Evolutionary conservation across 176 grass and related monocot genomes (phyloP).

Genomic region (Carex scoparia): DNA sequence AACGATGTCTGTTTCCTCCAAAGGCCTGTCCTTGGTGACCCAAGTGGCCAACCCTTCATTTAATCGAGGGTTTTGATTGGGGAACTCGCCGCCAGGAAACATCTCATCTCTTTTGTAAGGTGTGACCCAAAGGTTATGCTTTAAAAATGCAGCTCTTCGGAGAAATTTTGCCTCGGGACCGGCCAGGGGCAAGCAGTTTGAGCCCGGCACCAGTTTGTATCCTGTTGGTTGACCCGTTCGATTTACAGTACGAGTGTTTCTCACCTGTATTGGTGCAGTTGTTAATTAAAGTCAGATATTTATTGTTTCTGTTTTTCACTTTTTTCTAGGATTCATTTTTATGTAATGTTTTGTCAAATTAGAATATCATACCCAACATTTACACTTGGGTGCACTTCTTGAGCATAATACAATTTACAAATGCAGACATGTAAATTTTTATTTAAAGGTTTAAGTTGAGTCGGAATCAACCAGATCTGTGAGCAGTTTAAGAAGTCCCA

Average conservation of each 20-base stretch:
- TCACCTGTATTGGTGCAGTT: slow-evolving; percentile 46
- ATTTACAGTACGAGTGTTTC: slow-evolving; percentile 89
- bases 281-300: not conserved
- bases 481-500: not conserved
- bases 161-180: slow-evolving; percentile 82
- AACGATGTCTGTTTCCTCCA: slow-evolving; percentile 94
- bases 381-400: not conserved
- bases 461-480: not conserved
- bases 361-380: not conserved
- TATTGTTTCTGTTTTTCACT: not conserved
- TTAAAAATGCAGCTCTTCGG: slow-evolving; percentile 89
- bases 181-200: slow-evolving; percentile 72
- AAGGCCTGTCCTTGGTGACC: slow-evolving; percentile 82
- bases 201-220: slow-evolving; percentile 89
- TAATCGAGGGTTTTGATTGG: slow-evolving; percentile 91
- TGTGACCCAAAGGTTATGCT: slow-evolving; percentile 99
- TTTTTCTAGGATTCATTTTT: not conserved
- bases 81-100: slow-evolving; percentile 94
- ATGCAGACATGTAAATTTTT: not conserved
- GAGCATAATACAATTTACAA: not conserved
- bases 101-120: slow-evolving; percentile 77
- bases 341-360: not conserved
- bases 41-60: slow-evolving; percentile 94
- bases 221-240: slow-evolving; percentile 93
- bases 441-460: not conserved